Conservation (phyloP, 2,329 filamentous ascomycete species). For the Fusarium coicis region DNA sequence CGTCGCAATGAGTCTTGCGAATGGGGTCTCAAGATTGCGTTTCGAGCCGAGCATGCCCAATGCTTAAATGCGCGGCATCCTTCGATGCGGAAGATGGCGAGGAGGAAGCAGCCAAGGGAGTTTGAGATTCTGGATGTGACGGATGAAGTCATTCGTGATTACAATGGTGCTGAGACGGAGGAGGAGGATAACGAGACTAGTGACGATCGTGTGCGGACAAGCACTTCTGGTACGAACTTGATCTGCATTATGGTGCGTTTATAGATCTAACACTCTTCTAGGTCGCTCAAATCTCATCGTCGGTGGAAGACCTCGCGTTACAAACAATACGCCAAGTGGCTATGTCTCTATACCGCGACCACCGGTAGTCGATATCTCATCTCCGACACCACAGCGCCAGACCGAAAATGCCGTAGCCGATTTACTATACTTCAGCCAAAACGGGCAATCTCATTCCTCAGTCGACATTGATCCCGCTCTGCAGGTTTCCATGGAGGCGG, state of each 20-base stretch:
- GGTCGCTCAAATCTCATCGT: not conserved
- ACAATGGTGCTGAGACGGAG: conserved; percentile 43
- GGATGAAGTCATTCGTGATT: conserved; percentile 51
- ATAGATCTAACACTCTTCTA: not conserved
- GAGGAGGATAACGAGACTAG: conserved; percentile 29
- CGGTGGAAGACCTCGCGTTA: not conserved
- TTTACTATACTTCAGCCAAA: conserved; percentile 50
- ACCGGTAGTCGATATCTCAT: conserved; percentile 13
- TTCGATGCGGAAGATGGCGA: conserved; percentile 48
- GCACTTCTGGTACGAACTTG: conserved; percentile 10
- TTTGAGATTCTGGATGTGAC: conserved; percentile 53
- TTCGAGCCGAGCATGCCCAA: conserved; percentile 51
- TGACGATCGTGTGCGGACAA: not conserved
- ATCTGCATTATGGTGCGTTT: rapidly evolving
- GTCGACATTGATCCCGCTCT: conserved; percentile 37
- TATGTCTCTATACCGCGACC: conserved; percentile 13
- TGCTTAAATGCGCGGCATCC: conserved; percentile 48
- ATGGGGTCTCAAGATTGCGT: conserved; percentile 53
- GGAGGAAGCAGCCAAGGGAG: conserved; percentile 41
- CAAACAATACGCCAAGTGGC: conserved; percentile 5
- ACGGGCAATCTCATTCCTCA: conserved; percentile 36
- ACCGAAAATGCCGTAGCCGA: conserved; percentile 52
- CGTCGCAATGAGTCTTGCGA: conserved; percentile 48
- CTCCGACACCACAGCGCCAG: conserved; percentile 43
- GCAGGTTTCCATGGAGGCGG: conserved; percentile 34